Evolutionary conservation across 1,284 basidiomycete genomes (phyloP).

Genomic region (Xerocomus minutiporus): DNA sequence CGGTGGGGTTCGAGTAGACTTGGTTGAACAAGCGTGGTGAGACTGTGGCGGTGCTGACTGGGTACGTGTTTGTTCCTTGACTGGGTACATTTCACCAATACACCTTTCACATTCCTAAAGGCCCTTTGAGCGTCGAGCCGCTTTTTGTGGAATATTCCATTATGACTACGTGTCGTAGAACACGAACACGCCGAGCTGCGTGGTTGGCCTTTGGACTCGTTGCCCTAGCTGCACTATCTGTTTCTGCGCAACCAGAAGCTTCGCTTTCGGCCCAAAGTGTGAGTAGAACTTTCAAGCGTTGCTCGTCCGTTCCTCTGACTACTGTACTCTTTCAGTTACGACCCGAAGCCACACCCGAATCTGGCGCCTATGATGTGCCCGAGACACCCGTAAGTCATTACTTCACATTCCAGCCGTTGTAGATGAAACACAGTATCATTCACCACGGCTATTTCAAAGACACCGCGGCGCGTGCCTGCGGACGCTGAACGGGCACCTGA

Average conservation of each 20-base stretch:
- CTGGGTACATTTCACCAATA: background rate
- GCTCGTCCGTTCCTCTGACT: background rate
- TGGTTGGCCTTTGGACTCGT: conserved; percentile 58
- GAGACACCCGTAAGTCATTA: conserved; percentile 19
- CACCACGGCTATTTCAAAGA: conserved; percentile 14
- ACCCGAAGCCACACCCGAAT: conserved; percentile 7
- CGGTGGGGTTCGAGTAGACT: background rate
- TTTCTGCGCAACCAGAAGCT: conserved; percentile 33
- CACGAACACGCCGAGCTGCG: conserved; percentile 47
- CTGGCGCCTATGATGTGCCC: conserved; percentile 4
- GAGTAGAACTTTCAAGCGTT: background rate
- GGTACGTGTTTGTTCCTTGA: background rate
- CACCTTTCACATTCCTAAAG: background rate
- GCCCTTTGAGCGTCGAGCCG: background rate
- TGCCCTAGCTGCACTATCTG: conserved; percentile 41
- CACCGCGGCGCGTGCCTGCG: conserved; percentile 5
- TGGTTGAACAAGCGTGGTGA: no score
- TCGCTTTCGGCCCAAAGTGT: conserved; percentile 24
- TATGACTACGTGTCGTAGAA: conserved; percentile 21
- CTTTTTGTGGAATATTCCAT: background rate
- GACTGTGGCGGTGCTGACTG: background rate
- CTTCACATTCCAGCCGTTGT: background rate
- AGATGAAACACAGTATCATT: background rate
- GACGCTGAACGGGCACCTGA: conserved; percentile 44
- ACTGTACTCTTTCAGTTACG: conserved; percentile 10